These are phyloP conservation scores for Protea cynaroides DNA, from an alignment of 164 flowering plant species.

Conservation along the genomic window DNA sequence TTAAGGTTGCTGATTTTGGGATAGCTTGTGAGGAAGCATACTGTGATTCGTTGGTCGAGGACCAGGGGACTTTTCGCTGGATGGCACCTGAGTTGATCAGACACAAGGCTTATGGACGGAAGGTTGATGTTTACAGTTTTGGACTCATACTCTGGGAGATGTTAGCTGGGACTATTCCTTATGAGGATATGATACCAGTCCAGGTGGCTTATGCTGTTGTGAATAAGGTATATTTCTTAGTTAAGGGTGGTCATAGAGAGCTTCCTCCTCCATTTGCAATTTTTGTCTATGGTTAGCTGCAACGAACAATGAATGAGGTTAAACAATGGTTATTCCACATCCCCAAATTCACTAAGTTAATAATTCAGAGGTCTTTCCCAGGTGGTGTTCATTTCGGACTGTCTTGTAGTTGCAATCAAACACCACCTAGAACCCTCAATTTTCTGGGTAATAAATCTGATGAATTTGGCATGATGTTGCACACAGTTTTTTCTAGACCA, in stretches of 20 bases:
- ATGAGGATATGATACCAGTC: slow-evolving; percentile 78
- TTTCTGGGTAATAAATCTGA: no score
- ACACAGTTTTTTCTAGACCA: no score
- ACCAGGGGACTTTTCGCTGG: slow-evolving; percentile 97
- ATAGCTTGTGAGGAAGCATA: slow-evolving; percentile 78
- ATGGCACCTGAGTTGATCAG: slow-evolving; percentile 99
- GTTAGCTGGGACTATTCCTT: slow-evolving; percentile 78
- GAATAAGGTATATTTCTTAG: slow-evolving; percentile 47
- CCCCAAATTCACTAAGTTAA: no score
- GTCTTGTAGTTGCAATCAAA: no score
- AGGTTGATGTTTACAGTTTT: slow-evolving; percentile 90
- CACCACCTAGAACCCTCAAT: no score
- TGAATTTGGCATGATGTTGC: no score
- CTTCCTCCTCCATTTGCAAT: no score
- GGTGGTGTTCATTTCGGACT: no score
- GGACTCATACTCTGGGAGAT: slow-evolving; percentile 90
- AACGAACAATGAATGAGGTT: no score
- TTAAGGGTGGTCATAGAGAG: background rate
- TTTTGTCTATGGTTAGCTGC: no score
- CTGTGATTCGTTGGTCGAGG: slow-evolving; percentile 72
- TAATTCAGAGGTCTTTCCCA: no score
- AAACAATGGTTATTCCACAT: no score
- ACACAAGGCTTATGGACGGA: slow-evolving; percentile 59
- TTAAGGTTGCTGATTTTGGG: slow-evolving; percentile 91
- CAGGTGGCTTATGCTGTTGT: slow-evolving; percentile 95